Evolutionary conservation across 441 rosid species (phyloP).

Genomic region (Adansonia rubrostipa): DNA sequence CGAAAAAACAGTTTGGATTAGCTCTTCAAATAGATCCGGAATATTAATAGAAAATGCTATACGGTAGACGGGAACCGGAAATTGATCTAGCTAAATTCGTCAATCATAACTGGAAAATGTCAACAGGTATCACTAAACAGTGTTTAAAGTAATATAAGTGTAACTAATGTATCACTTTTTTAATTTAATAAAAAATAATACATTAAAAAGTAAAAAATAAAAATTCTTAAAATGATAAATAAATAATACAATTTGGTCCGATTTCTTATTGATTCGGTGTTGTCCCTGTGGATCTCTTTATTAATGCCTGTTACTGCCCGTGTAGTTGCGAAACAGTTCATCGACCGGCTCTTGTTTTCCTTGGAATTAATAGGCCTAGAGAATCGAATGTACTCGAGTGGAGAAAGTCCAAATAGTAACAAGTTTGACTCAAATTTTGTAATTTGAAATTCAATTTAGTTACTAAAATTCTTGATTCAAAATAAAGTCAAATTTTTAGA

Average conservation of each 20-base stretch:
- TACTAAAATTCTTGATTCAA: no score
- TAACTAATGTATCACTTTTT: background rate
- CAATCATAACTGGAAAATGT: background rate
- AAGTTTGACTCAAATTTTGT: no score
- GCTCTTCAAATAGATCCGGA: background rate
- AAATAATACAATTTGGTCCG: no score
- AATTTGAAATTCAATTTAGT: no score
- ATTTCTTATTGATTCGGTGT: background rate
- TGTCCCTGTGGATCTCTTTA: background rate
- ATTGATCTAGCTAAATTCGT: background rate
- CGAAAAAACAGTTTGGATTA: background rate
- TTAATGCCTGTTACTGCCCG: background rate
- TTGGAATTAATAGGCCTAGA: background rate
- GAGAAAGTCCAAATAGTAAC: no score
- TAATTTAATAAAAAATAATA: no score
- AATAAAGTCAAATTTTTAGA: no score
- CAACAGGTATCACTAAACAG: no score
- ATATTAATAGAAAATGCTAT: slow-evolving; percentile 3
- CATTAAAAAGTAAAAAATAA: background rate
- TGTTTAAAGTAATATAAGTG: no score
- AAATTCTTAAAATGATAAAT: background rate
- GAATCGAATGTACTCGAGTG: no score
- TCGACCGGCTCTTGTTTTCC: background rate
- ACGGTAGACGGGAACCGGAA: background rate
- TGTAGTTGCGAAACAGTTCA: slow-evolving; percentile 6